phyloP scores from a whole-genome alignment of 768 basidiomycete genomes.

The Panaeolus papilionaceus region DNA sequence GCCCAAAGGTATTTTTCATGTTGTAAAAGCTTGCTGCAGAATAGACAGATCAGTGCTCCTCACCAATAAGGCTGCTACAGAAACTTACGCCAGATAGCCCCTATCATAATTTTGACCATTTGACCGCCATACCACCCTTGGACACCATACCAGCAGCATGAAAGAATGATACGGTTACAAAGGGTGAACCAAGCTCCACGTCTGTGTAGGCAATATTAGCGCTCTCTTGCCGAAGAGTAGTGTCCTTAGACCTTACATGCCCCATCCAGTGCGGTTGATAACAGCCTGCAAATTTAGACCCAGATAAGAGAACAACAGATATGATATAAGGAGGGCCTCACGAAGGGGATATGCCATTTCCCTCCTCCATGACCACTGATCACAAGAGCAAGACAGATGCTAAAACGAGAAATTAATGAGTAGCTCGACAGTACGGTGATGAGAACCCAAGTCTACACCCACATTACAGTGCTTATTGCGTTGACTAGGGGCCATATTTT shows the following conservation, averaged over 20 bases:
- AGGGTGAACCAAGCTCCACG: constrained; percentile 38
- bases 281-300: constrained; percentile 29
- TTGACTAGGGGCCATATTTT: background rate
- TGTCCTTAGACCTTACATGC: constrained; percentile 25
- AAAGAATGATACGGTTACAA: constrained; percentile 36
- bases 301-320: background rate
- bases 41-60: no score
- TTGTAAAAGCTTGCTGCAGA: constrained; percentile 36
- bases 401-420: background rate
- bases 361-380: constrained; percentile 36
- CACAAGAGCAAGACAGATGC: constrained; percentile 35
- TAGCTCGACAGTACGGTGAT: background rate
- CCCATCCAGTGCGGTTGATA: constrained; percentile 34
- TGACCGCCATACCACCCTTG: constrained; percentile 39
- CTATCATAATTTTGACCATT: constrained; percentile 39
- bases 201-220: constrained; percentile 19
- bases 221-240: background rate
- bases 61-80: background rate
- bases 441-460: background rate
- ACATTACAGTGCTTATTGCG: constrained; percentile 6
- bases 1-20: constrained; percentile 35
- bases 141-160: constrained; percentile 40
- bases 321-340: constrained; percentile 22
- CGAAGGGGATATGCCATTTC: constrained; percentile 40
- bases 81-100: constrained; percentile 37